Evolutionary conservation across 2,329 filamentous ascomycete species (phyloP), one percentile per base, ranked within the genome.

Genomic region (Hysterium pulicare): DNA sequence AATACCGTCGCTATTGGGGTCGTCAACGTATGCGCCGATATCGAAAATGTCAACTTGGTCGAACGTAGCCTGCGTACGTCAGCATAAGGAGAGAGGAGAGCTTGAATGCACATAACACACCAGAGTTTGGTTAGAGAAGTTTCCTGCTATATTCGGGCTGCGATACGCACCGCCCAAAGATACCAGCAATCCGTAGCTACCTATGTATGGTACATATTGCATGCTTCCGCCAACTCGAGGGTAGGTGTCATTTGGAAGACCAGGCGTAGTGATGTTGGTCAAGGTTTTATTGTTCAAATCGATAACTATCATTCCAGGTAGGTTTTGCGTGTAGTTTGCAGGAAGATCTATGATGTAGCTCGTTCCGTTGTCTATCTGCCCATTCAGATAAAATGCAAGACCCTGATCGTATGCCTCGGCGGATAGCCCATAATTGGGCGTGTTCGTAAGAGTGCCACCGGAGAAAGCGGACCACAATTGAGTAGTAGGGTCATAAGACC

Each of bases 251-350:
- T 56, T 45, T 4, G 51, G 48, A 13, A 62, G 45, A 4, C 54
- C 56, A 13, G 50, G 47, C 5, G 64, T 68, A 6, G 64, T 66
- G 5, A 66, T 40, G 34, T 70, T 70, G 19, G 42, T 57, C 17
- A 60, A 60, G 13, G 54, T 58, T 20, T 64, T 57, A 8, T 57
- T 54, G 1, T 50, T 47, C n/a, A 58, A 57, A 42, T 70, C 55
- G 13, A 69, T 41, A n/a, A 69, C 57, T 11, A 70, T 47, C 52
- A 69, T 59, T 3, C 68, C 68, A 6, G 38, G 23, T 5, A 69
- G 46, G 21, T 55, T 57, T 10, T 46, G 39, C n/a, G 51, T 47
- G n/a, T 40, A 38, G n/a, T 50, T 31, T 13, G 40, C 46, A 1
- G 50, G 8, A 8, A 30, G 34, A 20, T 53, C 39, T 48, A n/a